Base-by-base conservation (phyloP, 169 alveolate species). In the Sarcocystis neurona region DNA sequence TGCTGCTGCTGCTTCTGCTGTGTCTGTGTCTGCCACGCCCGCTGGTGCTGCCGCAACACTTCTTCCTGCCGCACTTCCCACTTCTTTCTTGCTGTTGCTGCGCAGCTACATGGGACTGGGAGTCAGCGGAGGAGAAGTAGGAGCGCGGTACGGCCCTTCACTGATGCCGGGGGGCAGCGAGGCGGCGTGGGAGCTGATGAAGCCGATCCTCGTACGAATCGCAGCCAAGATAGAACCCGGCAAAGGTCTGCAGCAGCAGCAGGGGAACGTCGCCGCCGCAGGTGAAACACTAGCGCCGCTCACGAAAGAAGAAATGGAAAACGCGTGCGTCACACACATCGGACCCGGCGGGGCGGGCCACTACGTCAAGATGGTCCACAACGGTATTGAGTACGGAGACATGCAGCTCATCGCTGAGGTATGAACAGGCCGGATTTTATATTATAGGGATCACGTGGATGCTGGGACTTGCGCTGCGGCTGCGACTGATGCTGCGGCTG, bases 341-440 rank as follows among this genome's bases (percentile, higher is more conserved):
- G 97, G 97, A 10, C 89, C 94, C 2, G 96, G 97, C 3, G 94
- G 96, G 41, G 85, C 95, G 41, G 97, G 97, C 6, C 95, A 95
- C 85, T 95, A 94, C 90, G 97, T 95, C 6, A 95, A 95, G 84
- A 95, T 95, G 97, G 96, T 95, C 32, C 97, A 95, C 89, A 95
- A 95, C 87, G 97, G 97, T 34, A 95, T 95, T 47, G 97, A 95
- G 84, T 95, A 95, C 91, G 97, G 95, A 44, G 94, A 94, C 66
- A 93, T 95, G 97, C 96, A 95, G 72, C 84, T 94, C 66, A 88
- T 95, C 23, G 91, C 97, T 32, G 97, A 95, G 85, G 87, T 88
- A 30, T 75, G 92, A 63, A n/a, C n/a, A n/a, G n/a, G n/a, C n/a
- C n/a, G n/a, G n/a, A n/a, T n/a, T n/a, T n/a, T n/a, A n/a, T n/a